These are phyloP conservation scores for Diddensiella transvaalensis DNA, from an alignment of 805 yeast genomes.

Conservation along the genomic window DNA sequence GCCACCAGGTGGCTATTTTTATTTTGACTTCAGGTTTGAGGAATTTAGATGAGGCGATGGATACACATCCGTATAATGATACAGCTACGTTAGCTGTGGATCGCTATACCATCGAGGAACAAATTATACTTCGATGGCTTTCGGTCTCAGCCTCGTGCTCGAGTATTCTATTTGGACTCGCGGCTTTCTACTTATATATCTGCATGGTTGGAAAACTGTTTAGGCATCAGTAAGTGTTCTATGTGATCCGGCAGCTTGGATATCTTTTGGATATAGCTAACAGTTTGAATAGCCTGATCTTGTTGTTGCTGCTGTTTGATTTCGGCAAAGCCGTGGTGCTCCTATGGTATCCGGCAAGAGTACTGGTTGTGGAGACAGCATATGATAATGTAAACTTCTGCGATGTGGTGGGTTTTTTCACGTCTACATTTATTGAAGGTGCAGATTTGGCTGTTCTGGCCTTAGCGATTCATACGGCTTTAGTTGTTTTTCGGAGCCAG, in stretches of 20 bases:
- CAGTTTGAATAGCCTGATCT: slow-evolving; percentile 41
- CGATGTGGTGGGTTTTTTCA: slow-evolving; percentile 73
- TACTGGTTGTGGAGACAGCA: slow-evolving; percentile 41
- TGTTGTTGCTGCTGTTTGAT: slow-evolving; percentile 67
- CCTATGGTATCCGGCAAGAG: slow-evolving; percentile 63
- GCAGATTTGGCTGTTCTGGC: slow-evolving; percentile 79
- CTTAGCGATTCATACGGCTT: slow-evolving; percentile 78
- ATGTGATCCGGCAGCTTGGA: slow-evolving; percentile 28
- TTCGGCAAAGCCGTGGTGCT: slow-evolving; percentile 67
- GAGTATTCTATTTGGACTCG: slow-evolving; percentile 52
- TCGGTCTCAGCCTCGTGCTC: slow-evolving; percentile 48
- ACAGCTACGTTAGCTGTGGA: slow-evolving; percentile 14
- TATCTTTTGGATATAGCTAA: not conserved
- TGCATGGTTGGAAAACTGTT: slow-evolving; percentile 28
- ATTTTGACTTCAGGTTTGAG: no score
- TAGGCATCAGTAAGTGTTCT: slow-evolving; percentile 40
- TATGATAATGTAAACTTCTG: slow-evolving; percentile 51
- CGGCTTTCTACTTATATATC: slow-evolving; percentile 53
- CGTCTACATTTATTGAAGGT: slow-evolving; percentile 77
- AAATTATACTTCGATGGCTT: slow-evolving; percentile 34
- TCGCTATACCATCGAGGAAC: slow-evolving; percentile 22
- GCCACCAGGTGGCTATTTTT: no score
- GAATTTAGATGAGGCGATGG: not conserved
- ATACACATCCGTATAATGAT: slow-evolving; percentile 5
- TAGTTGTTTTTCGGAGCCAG: slow-evolving; percentile 57